Base-by-base conservation (phyloP, 73 alveolate genomes). In the Paraurostyla sp. region DNA sequence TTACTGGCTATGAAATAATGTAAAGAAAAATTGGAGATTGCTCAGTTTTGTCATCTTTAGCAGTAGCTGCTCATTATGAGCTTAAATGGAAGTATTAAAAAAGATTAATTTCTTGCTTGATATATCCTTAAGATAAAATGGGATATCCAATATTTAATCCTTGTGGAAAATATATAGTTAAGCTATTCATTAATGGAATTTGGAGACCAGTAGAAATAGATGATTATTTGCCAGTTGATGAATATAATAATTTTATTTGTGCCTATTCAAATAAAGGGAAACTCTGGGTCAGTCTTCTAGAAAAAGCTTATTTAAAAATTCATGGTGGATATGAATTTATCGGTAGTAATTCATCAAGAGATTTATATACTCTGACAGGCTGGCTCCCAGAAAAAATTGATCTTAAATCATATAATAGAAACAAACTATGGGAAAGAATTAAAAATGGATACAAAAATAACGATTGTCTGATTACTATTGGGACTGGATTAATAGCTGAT, bases 371-470 rank as follows among this genome's bases (percentile, higher is more conserved):
- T 1, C 73, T 91, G 3, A 91, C 93, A n/a, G 92, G 93, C 0
- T 91, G 96, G 96, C 89, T 91, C 4, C 96, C 96, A 0, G 96
- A 91, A 78, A 91, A 81, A 45, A 85, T 71, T 15, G 89, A 91
- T 45, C 50, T 91, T n/a, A 88, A 76, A 36, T 0, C 71, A 0
- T 71, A 43, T 52, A 80, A 80, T 33, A 30, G 73, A 22, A 49
- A 68, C 16, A 84, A 58, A 51, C 91, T 91, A 0, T 91, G 95
- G 95, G 87, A 91, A 48, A 46, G 95, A 22, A 75, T 91, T 23
- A 49, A 23, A 65, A 84, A 40, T 38, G 95, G 93, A 0, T 88
- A 91, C 40, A 83, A 73, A 43, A 73, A 49, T 18, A 83, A 73
- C 22, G 95, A 91, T 58, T 88, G 91, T 32, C 45, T 91, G 82